Conservation (phyloP, 306 rosid species). For the Pachyrhizus erosus region DNA sequence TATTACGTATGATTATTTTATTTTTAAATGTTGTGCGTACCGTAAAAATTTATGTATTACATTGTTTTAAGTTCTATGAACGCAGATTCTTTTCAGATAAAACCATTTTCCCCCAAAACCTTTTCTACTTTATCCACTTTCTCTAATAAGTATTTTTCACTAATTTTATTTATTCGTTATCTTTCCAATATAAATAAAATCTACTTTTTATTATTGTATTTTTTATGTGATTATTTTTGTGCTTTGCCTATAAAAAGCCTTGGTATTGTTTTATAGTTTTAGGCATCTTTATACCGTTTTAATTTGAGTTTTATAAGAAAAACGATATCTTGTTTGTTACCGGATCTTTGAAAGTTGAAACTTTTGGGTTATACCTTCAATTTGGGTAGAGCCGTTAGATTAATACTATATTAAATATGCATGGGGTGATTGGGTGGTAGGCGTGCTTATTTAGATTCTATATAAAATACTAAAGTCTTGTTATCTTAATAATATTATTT, state of each 20-base stretch:
- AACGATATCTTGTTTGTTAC: not conserved
- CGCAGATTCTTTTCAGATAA: not conserved
- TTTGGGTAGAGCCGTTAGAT: not conserved
- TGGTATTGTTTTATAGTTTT: not conserved
- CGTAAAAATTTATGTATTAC: not conserved
- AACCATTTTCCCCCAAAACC: not conserved
- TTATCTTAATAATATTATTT: constrained; percentile 9
- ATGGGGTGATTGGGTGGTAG: not conserved
- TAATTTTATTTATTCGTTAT: not conserved
- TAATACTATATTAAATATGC: not conserved
- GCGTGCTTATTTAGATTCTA: constrained; percentile 27
- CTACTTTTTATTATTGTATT: not conserved
- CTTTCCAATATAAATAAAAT: not conserved
- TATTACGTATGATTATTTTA: not conserved
- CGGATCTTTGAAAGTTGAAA: not conserved
- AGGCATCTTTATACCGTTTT: not conserved
- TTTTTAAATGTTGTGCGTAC: not conserved
- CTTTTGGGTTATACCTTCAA: not conserved
- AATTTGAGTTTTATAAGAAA: not conserved
- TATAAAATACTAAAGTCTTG: not conserved
- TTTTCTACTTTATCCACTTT: not conserved
- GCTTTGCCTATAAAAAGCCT: not conserved
- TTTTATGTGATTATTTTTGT: not conserved
- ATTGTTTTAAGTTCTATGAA: not conserved
- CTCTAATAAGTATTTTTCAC: not conserved